Evolutionary conservation across 2,329 filamentous ascomycete species (phyloP).

Genomic region (Bipolaris victoriae): DNA sequence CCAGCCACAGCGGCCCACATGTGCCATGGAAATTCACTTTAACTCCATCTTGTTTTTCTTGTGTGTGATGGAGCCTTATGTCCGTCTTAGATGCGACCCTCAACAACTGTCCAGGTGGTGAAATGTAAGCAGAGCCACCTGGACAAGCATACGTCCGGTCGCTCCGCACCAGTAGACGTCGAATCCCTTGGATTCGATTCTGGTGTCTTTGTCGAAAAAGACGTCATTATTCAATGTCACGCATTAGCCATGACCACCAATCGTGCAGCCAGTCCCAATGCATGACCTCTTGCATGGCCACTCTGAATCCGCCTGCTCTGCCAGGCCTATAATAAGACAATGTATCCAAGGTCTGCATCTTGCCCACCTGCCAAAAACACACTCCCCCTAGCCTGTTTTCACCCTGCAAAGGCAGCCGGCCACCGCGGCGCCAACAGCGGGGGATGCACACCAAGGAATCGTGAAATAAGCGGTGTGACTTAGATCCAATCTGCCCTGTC

Average conservation of each 20-base stretch:
- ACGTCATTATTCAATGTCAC: neutral
- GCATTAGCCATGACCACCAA: neutral
- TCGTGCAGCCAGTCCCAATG: neutral
- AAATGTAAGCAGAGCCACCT: neutral
- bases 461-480: constrained; percentile 17
- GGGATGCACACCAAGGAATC: constrained; percentile 12
- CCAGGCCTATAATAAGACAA: neutral
- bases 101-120: neutral
- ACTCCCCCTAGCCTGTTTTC: neutral
- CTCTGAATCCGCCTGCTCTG: neutral
- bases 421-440: constrained; percentile 6
- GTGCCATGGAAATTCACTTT: neutral
- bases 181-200: neutral
- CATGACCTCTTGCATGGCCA: neutral
- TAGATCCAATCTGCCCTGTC: constrained; percentile 3
- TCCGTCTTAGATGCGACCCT: neutral
- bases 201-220: neutral
- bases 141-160: neutral
- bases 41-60: neutral
- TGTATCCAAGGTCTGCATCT: neutral
- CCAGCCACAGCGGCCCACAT: constrained; percentile 8
- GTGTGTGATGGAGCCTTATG: neutral
- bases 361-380: constrained; percentile 2
- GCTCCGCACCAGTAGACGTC: neutral
- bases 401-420: constrained; percentile 2